Evolutionary conservation across 2,329 filamentous ascomycete genomes (phyloP), one percentile per base, ranked within the genome.

Genomic region (Periconia macrospinosa): DNA sequence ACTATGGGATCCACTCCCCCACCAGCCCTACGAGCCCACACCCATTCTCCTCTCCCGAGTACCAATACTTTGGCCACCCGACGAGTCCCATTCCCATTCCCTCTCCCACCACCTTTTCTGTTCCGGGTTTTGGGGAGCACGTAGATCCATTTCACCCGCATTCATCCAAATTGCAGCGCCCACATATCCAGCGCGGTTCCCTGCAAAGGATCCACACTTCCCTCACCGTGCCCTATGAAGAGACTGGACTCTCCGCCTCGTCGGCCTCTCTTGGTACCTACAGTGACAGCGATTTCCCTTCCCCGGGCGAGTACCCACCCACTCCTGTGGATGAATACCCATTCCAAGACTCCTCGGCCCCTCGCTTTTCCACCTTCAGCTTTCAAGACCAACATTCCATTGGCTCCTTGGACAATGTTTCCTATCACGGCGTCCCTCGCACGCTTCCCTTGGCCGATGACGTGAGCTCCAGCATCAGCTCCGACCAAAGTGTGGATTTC

Each of bases 241-340:
- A 76, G 13, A 65, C 68, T 40, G 69, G 70, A 13, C 64, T 77
- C 40, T 79, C 78, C 20, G 71, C 73, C 18, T 79, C 79, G 5
- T 76, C 75, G 8, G 75, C 75, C 46, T 79, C 78, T 7, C 63
- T 78, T 19, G 75, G 75, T 47, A 78, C 78, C 15, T 80, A 76
- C 60, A 75, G 76, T 50, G 78, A 79, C 53, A 76, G 76, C 50
- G 78, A 79, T 55, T 79, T 76, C 53, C 74, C 75, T 30, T 78
- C 78, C 18, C 78, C 78, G 13, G 65, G 74, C 54, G 78, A 81
- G 52, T 79, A 74, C 52, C 76, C 78, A 17, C 73, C 75, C 11
- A 79, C 78, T 17, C 76, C 78, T 23, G 75, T 76, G 9, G 75
- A 76, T 18, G 78, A 78, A 43, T 71, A 72, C 45, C 66, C 69